Base-by-base conservation (phyloP, 2,329 filamentous ascomycete genomes). In the Fonsecaea erecta region DNA sequence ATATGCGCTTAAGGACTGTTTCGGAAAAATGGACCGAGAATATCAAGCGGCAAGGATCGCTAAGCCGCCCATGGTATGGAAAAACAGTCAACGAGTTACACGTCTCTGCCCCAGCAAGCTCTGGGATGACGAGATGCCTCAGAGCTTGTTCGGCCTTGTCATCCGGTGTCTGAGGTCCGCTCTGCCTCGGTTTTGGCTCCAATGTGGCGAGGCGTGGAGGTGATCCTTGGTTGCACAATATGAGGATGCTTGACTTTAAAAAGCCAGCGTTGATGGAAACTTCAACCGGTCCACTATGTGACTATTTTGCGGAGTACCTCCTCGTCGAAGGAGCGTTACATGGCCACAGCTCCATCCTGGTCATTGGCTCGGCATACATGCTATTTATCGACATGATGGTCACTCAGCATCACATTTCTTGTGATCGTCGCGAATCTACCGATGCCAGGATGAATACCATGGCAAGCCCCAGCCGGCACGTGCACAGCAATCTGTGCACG, bases 321-420 rank as follows among this genome's bases (percentile, higher is more conserved):
- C 24, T 48, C 18, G 7, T 48, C 43, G 21, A 48, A 11, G 21
- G 43, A 48, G 18, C 11, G 43, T 48, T 48, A 24, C 43, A 48
- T 12, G 21, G 21, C 43, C 43, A 24, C 43, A 12, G 43, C 24
- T 16, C 9, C 21, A 12, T 18, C 12, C 8, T 48, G 24, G 43
- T 60, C 16, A 60, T 28, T 60, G 46, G 57, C 8, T 37, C 46
- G 57, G 57, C 28, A 32, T 37, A 46, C 11, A 52, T 60, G 30
- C 57, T 60, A 18, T 52, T 52, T 60, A 35, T 60, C 35, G 57
- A 30, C 18, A 60, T 60, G 57, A 59, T 59, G 28, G 18, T 59
- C 43, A 21, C 43, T 51, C 28, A 18, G n/a, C n/a, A 21, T 48
- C 34, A 46, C 30, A 6, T 57, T 30, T 24, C n/a, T 55, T 16